Evolutionary conservation across 2,329 filamentous ascomycete genomes (phyloP), one percentile per base, ranked within the genome.

Genomic region (Fusarium tjaetaba): DNA sequence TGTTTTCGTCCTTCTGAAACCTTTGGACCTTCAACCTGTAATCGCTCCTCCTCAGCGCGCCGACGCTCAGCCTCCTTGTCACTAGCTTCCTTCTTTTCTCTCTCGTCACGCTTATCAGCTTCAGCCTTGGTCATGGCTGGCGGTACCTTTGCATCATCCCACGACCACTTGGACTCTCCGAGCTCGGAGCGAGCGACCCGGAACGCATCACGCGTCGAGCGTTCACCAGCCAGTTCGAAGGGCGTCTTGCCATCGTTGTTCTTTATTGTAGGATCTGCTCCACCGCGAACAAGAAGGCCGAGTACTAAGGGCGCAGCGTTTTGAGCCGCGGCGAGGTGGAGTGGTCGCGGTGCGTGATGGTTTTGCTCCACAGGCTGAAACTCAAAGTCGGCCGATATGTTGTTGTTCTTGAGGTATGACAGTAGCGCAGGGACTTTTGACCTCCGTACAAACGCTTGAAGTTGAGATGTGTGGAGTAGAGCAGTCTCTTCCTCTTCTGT

Each of bases 381-480:
- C 30, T 84, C 86, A 79, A 97, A 98, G 66, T 92, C 88, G 0
- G 93, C 80, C 3, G 89, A 84, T 15, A 98, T 85, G 6, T 86
- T 85, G 82, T 98, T 97, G 70, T 88, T 92, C 70, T 91, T 89
- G 11, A 99, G 85, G 80, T 98, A 99, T 2, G 93, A 91, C 22
- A 98, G 86, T 4, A 99, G 84, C 0, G 93, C 94, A 0, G 96
- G 96, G 1, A 96, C 90, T 81, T 97, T 98, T 4, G 94, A 97
- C 46, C 96, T 92, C 51, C 94, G 92, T 67, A 97, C 93, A 32
- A 98, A 88, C 2, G 94, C 93, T 78, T 96, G 94, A 1, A 99
- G 86, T 79, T 99, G 96, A 3, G 92, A 90, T 1, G 96, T 98
- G 80, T 99, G 96, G 7, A 98, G 86, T 7, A 92, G 83, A 3